Percentiles rank a stretch among this genome's conserved stretches.
Evolutionary conservation across 768 basidiomycete species (phyloP).

Genomic region (Termitomyces sp.): DNA sequence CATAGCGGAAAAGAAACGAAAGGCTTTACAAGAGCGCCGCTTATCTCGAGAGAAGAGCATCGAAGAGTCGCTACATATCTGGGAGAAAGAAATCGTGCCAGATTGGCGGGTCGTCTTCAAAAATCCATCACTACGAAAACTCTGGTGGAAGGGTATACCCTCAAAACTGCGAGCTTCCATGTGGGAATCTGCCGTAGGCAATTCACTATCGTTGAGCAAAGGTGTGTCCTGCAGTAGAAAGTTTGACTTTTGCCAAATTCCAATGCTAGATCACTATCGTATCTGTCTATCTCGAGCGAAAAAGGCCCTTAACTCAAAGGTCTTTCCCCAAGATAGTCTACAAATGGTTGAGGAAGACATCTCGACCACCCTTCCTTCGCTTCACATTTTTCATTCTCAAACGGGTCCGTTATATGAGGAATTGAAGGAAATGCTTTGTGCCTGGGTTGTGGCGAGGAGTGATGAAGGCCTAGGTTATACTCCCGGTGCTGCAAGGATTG

Average conservation of each 20-base stretch:
- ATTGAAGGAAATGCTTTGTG: slow-evolving; percentile 76
- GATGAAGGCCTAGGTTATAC: slow-evolving; percentile 81
- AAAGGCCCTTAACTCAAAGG: slow-evolving; percentile 56
- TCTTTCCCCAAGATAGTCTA: slow-evolving; percentile 62
- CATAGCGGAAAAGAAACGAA: slow-evolving; percentile 67
- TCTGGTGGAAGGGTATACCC: slow-evolving; percentile 92
- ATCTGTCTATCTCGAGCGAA: slow-evolving; percentile 70
- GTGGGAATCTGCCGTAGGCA: slow-evolving; percentile 87
- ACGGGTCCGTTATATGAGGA: slow-evolving; percentile 79
- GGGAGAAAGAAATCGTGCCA: slow-evolving; percentile 77
- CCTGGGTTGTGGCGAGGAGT: slow-evolving; percentile 83
- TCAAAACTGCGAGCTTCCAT: slow-evolving; percentile 71
- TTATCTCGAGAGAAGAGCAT: slow-evolving; percentile 58
- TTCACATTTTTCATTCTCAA: slow-evolving; percentile 76
- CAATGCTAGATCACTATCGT: slow-evolving; percentile 58
- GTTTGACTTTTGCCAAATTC: slow-evolving; percentile 6
- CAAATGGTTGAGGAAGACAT: slow-evolving; percentile 73
- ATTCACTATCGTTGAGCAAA: slow-evolving; percentile 76
- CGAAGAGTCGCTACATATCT: slow-evolving; percentile 64
- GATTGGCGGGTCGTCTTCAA: slow-evolving; percentile 77
- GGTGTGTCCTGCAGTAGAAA: slow-evolving; percentile 34
- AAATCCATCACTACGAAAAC: slow-evolving; percentile 54
- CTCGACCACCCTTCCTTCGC: slow-evolving; percentile 59
- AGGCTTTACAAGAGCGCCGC: slow-evolving; percentile 57
- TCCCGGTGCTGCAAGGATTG: slow-evolving; percentile 63